A percentile compares a stretch with the other conserved stretches of the same genome.
Evolutionary conservation across 1,284 basidiomycete genomes (phyloP).

Genomic region (Microbotryum intermedium): DNA sequence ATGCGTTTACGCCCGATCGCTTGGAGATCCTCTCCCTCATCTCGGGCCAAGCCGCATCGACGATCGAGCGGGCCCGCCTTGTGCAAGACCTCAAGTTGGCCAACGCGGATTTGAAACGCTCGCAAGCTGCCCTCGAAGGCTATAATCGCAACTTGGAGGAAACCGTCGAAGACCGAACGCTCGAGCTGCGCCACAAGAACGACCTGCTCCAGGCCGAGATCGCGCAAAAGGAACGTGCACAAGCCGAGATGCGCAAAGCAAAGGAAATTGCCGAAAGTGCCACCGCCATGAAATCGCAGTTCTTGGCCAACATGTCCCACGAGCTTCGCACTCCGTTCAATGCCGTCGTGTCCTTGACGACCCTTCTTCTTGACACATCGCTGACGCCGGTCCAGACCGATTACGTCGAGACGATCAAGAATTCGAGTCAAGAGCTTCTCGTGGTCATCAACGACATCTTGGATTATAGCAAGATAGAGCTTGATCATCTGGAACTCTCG

Average conservation of each 20-base stretch:
- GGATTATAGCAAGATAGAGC: constrained; percentile 27
- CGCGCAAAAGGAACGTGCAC: constrained; percentile 22
- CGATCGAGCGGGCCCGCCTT: constrained; percentile 25
- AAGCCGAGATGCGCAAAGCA: constrained; percentile 25
- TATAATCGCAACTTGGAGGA: constrained; percentile 24
- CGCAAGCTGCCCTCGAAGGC: constrained; percentile 22
- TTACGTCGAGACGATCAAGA: constrained; percentile 29
- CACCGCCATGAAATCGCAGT: constrained; percentile 25
- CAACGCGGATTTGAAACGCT: constrained; percentile 18
- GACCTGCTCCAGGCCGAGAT: constrained; percentile 19
- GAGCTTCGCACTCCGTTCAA: constrained; percentile 30
- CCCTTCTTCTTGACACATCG: constrained; percentile 23
- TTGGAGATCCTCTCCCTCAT: constrained; percentile 28
- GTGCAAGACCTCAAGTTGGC: constrained; percentile 21
- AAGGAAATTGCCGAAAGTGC: constrained; percentile 27
- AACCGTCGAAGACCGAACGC: constrained; percentile 18
- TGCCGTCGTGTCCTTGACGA: constrained; percentile 23
- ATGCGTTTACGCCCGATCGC: constrained; percentile 26
- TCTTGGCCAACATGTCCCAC: constrained; percentile 17
- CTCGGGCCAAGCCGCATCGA: constrained; percentile 20
- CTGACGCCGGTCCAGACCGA: constrained; percentile 24
- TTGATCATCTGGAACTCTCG: constrained; percentile 24
- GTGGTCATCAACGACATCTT: constrained; percentile 29
- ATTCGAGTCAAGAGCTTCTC: constrained; percentile 25
- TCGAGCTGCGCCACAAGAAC: constrained; percentile 14